Base-by-base conservation (phyloP, 2,329 filamentous ascomycete genomes). In the Lachnellula suecica region DNA sequence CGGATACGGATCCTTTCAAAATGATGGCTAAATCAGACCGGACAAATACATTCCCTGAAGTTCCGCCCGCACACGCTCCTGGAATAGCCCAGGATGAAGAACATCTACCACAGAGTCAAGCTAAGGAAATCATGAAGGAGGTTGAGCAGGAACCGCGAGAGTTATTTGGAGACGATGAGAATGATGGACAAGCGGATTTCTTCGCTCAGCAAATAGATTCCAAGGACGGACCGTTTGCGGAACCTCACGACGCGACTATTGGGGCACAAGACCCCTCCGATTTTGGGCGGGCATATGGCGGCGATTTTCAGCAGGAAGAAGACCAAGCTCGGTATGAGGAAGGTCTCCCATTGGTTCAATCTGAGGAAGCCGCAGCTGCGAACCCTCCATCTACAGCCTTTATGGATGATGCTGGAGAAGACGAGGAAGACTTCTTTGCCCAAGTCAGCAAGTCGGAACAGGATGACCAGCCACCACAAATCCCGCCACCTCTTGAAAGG, bases 41-140 rank as follows among this genome's bases (percentile, higher is more conserved):
- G 62, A 81, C 81, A 37, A 87, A 87, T 63, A 86, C 83, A 0
- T 87, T 87, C 56, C 83, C 84, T 2, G 68, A 69, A 10, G 79
- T 85, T 1, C 79, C 81, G 10, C 73, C 75, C 1, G 58, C 71
- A 6, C 66, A 73, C 34, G 56, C 67, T 20, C 58, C 60, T 24
- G 63, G 67, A 19, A 61, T 67, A 20, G 25, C 49, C 17, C 43
- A 38, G 40, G 51, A 66, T 6, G 70, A 74, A 22, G 70, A 74
- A 17, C 71, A 72, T 13, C 69, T 79, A 2, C 70, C 76, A 7
- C 68, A 74, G 3, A 80, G 70, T 38, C 78, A 84, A 60, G 78
- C 76, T 2, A 72, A 79, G 60, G 76, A 79, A 37, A 74, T 83
- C 4, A 68, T 84, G 51, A 59, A 76, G 31, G 76, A 81, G 56